A percentile compares a stretch with the other conserved stretches of the same genome.
Conservation (phyloP, 352 stramenopile species). For the Pythium coloratum region DNA sequence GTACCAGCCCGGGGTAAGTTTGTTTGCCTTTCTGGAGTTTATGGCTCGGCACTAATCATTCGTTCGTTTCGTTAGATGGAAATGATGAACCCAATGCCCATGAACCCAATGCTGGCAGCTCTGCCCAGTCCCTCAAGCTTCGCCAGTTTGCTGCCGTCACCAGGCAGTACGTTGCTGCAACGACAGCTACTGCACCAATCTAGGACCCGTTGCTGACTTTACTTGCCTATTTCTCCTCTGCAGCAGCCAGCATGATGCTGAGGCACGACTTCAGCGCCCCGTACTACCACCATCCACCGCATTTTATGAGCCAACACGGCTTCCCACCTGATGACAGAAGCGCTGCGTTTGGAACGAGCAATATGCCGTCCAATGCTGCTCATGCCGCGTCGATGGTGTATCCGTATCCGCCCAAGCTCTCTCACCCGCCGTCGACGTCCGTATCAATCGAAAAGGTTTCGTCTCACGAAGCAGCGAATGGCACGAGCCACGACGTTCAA, state of each 20-base stretch:
- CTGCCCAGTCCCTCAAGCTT: constrained; percentile 74
- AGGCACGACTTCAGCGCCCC: constrained; percentile 74
- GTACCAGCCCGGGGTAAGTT: constrained; percentile 67
- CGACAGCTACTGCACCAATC: too few species aligned
- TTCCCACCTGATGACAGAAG: constrained; percentile 57
- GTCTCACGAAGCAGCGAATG: background rate
- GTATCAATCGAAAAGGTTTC: background rate
- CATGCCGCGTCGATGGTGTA: background rate
- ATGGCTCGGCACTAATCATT: background rate
- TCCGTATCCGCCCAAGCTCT: constrained; percentile 7
- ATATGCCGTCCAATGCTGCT: constrained; percentile 49
- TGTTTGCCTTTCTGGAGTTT: background rate
- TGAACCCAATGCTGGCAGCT: constrained; percentile 59
- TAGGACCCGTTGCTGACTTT: background rate
- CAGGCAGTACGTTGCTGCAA: constrained; percentile 54
- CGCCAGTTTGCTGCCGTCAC: constrained; percentile 70
- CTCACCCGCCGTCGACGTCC: background rate
- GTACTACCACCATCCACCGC: constrained; percentile 41
- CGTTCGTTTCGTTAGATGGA: constrained; percentile 42
- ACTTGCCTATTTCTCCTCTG: background rate
- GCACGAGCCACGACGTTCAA: background rate
- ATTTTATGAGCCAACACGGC: constrained; percentile 22
- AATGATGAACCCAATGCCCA: constrained; percentile 57
- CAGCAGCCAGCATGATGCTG: constrained; percentile 66
- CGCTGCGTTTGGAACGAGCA: constrained; percentile 57